Base-by-base conservation (phyloP, 768 basidiomycete species). In the Tylopilus vinaceipallidus region DNA sequence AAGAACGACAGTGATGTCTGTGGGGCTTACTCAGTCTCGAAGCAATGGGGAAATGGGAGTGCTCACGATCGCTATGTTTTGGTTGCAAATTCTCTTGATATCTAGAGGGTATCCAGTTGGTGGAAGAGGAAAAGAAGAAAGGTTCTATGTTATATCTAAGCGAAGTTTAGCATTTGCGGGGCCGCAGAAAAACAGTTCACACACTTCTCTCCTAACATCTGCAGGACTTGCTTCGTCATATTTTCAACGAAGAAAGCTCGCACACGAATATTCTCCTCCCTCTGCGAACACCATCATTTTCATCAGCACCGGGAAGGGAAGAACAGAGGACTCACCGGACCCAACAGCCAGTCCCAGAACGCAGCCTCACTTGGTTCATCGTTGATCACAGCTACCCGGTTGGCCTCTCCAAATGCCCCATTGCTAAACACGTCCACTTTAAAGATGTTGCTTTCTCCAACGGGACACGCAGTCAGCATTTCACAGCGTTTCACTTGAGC, bases 41-140 rank as follows among this genome's bases (percentile, higher is more conserved):
- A 39, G 17, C 11, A 22, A 27, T 24, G 37, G 14, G 11, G n/a
- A 4, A 45, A 61, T 12, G 54, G 42, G 74, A 69, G 35, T 65
- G 20, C 81, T 56, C 55, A 84, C 81, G 82, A 64, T 84, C 83
- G 56, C 80, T 75, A 39, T 66, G 33, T 2, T 65, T 64, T 14
- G 60, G 58, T 5, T 54, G 30, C 1, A 74, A 49, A 42, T 73
- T 75, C 55, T 83, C 82, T 53, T 82, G 77, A 44, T 78, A 86
- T 46, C 82, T 76, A 1, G 81, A 80, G 2, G 84, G 84, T 53
- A 84, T 86, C 82, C 82, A 83, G 51, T 80, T 83, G 3, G 81
- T 60, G 2, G 81, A 78, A 1, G 81, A 83, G 0, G 81, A 79
- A 60, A 83, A 84, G 58, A 79, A 84, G 62, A 84, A 83, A 0